Evolutionary conservation across 192 early-diverging fungal species (phyloP).

Genomic region (Oehlia diaphana): DNA sequence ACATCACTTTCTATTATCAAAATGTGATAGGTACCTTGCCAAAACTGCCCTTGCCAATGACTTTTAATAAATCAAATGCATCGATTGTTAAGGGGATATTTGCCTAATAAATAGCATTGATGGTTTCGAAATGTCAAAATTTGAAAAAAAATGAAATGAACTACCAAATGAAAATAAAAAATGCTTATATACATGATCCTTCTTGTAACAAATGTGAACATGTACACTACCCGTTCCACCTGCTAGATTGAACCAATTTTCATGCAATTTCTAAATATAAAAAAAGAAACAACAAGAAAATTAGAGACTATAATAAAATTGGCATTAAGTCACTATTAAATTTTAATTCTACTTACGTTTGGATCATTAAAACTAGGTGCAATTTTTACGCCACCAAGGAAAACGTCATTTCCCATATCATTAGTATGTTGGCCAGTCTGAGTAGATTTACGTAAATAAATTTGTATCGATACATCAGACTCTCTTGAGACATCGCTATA

Average conservation of each 20-base stretch:
- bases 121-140: constrained; percentile 9
- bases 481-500: constrained; percentile 62
- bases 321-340: neutral
- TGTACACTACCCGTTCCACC: constrained; percentile 70
- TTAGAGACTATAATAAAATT: neutral
- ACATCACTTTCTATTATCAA: neutral
- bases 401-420: constrained; percentile 50
- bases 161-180: neutral
- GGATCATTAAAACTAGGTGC: constrained; percentile 50
- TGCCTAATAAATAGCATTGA: constrained; percentile 44
- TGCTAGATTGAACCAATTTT: constrained; percentile 63
- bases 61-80: constrained; percentile 91
- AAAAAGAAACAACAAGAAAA: too few relatives aligned
- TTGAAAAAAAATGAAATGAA: neutral
- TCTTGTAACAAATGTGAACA: constrained; percentile 72
- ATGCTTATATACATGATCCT: constrained; percentile 51
- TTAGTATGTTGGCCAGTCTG: constrained; percentile 29
- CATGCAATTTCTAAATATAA: constrained; percentile 49
- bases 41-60: constrained; percentile 96
- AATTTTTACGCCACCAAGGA: constrained; percentile 54
- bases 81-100: constrained; percentile 78
- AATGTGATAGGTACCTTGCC: constrained; percentile 74
- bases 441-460: constrained; percentile 52
- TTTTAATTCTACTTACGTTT: constrained; percentile 36
- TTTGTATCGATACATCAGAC: constrained; percentile 59